phyloP scores from a whole-genome alignment of 2,329 filamentous ascomycete genomes.

The Malbranchea zuffiana region DNA sequence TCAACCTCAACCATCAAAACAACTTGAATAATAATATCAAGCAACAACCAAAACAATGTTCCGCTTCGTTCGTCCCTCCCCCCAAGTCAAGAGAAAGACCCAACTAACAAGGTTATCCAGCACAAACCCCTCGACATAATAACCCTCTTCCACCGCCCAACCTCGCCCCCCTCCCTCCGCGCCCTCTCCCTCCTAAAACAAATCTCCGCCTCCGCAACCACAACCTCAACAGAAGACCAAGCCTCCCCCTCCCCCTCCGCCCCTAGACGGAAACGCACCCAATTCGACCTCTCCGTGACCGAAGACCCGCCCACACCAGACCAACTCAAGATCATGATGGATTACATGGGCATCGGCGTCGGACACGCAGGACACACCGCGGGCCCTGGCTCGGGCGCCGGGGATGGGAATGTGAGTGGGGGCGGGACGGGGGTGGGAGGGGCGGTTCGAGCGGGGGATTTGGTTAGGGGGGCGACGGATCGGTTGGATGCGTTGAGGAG shows the following conservation, averaged over 20 bases:
- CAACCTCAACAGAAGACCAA: constrained; percentile 70
- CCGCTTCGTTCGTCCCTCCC: constrained; percentile 96
- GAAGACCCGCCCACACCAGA: constrained; percentile 69
- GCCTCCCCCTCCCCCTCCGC: constrained; percentile 59
- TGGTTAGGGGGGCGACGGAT: constrained; percentile 66
- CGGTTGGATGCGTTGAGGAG: constrained; percentile 86
- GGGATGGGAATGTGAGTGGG: constrained; percentile 64
- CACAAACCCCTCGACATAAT: not conserved
- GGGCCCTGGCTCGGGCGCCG: constrained; percentile 68
- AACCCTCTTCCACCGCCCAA: constrained; percentile 17
- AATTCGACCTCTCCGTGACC: constrained; percentile 80
- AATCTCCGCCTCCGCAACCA: constrained; percentile 58
- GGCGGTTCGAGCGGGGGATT: constrained; percentile 59
- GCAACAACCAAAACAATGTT: constrained; percentile 69
- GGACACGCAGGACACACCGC: constrained; percentile 55
- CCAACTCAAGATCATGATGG: constrained; percentile 72
- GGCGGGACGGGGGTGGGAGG: constrained; percentile 60
- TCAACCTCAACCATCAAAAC: not conserved
- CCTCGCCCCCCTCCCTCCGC: too few species aligned
- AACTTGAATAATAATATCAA: constrained; percentile 15
- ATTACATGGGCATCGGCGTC: constrained; percentile 60
- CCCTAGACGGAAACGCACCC: too few species aligned
- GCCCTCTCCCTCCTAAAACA: too few species aligned
- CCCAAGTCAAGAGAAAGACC: constrained; percentile 18
- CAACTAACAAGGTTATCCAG: constrained; percentile 5